phyloP scores from a whole-genome alignment of 2,329 filamentous ascomycete species.

The Nemania sp. region DNA sequence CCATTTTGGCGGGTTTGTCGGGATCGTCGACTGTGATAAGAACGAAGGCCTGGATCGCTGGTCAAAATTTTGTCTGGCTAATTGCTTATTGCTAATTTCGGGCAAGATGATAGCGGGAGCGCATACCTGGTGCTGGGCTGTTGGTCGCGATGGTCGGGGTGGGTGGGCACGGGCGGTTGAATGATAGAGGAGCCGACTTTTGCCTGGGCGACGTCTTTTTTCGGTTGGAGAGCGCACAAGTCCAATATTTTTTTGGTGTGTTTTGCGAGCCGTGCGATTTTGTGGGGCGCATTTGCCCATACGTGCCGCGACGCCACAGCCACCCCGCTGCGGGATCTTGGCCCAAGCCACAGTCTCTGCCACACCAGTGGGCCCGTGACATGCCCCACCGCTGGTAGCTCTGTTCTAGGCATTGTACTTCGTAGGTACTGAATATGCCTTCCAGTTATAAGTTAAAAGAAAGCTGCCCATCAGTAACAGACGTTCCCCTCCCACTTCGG shows the following conservation, averaged over 20 bases:
- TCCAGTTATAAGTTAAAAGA: too few relatives aligned
- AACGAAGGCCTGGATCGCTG: constrained; percentile 12
- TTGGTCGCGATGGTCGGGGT: constrained; percentile 6
- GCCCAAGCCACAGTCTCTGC: too few relatives aligned
- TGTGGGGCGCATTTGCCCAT: constrained; percentile 16
- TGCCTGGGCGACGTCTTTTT: constrained; percentile 2
- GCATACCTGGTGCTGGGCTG: constrained; percentile 9
- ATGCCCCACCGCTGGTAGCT: too few relatives aligned
- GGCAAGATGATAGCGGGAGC: background rate
- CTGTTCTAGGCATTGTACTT: too few relatives aligned
- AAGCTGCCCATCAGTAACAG: too few relatives aligned
- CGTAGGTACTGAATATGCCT: too few relatives aligned
- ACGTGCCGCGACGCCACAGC: too few relatives aligned
- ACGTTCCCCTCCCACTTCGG: too few relatives aligned
- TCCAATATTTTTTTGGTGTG: constrained; percentile 11
- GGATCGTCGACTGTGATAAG: too few relatives aligned
- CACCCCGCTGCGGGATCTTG: too few relatives aligned
- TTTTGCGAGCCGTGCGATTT: constrained; percentile 6
- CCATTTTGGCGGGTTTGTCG: constrained; percentile 19
- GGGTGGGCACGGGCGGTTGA: constrained; percentile 17
- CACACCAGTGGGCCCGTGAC: too few relatives aligned
- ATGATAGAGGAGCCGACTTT: constrained; percentile 5
- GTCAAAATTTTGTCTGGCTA: background rate
- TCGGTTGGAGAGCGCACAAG: constrained; percentile 20
- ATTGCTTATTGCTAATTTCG: background rate